Conservation (phyloP, 192 early-diverging fungal species). For the Umbelopsis isabellina region DNA sequence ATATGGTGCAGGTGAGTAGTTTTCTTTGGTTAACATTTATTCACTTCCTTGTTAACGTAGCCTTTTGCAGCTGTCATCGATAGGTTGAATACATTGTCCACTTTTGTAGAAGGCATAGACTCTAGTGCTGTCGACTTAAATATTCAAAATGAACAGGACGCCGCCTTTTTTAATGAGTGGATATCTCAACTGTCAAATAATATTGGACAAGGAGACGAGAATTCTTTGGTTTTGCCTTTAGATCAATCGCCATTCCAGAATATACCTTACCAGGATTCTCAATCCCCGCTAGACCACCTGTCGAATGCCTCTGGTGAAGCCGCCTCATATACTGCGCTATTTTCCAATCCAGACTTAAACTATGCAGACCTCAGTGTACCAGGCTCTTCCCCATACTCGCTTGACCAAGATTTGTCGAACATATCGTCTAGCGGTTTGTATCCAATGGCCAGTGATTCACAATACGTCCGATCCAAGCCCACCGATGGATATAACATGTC, state of each 20-base stretch:
- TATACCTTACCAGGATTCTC: background rate
- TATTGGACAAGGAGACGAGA: conserved; percentile 14
- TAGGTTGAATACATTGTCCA: conserved; percentile 25
- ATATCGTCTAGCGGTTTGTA: background rate
- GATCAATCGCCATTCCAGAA: background rate
- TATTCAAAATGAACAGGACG: conserved; percentile 26
- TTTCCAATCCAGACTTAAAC: background rate
- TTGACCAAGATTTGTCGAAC: background rate
- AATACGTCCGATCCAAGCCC: conserved; percentile 7
- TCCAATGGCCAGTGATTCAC: conserved; percentile 9
- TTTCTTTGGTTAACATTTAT: too few species aligned
- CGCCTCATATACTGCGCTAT: background rate
- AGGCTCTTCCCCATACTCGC: background rate
- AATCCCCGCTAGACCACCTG: background rate
- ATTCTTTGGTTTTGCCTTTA: background rate
- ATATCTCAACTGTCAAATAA: conserved; percentile 26
- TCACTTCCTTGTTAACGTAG: background rate
- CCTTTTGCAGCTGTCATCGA: conserved; percentile 20
- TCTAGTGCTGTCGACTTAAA: conserved; percentile 3
- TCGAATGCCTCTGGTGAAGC: background rate
- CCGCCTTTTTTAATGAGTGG: conserved; percentile 26
- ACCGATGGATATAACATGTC: background rate
- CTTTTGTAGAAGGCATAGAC: conserved; percentile 23
- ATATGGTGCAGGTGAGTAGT: conserved; percentile 24
- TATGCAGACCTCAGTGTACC: background rate